Conservation (phyloP, 1,284 basidiomycete genomes). For the Heliocybe sulcata region DNA sequence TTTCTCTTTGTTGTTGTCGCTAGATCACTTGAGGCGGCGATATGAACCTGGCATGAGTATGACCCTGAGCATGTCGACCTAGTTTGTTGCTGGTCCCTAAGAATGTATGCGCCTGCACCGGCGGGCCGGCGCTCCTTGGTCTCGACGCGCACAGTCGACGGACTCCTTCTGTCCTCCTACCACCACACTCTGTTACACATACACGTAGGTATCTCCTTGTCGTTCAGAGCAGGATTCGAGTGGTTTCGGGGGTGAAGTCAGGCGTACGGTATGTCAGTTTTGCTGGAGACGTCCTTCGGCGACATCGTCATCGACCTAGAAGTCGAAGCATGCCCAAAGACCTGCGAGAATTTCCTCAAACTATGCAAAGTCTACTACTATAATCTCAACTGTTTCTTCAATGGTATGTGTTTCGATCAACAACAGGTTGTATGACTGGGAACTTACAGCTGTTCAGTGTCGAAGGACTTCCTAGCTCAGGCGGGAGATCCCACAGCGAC, state of each 20-base stretch:
- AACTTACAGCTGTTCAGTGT: conserved; percentile 47
- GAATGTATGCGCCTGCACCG: too few species aligned
- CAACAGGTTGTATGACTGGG: background rate
- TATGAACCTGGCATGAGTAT: too few species aligned
- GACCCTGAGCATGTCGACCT: too few species aligned
- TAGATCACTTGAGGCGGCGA: too few species aligned
- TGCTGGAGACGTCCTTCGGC: conserved; percentile 93
- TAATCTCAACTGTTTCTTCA: conserved; percentile 95
- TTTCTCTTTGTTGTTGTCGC: too few species aligned
- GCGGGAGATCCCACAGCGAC: conserved; percentile 93
- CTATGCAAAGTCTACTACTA: conserved; percentile 97
- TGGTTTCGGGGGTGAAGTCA: background rate
- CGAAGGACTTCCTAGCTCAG: conserved; percentile 95
- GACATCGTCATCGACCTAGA: conserved; percentile 96
- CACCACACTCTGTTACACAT: too few species aligned
- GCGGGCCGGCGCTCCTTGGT: too few species aligned
- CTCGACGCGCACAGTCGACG: too few species aligned
- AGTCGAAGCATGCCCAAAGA: conserved; percentile 84
- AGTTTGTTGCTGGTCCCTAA: too few species aligned
- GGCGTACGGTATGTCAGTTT: conserved; percentile 70
- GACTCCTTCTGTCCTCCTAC: too few species aligned
- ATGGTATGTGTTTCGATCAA: conserved; percentile 51
- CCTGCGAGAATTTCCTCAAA: conserved; percentile 94
- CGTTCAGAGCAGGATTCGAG: too few species aligned
- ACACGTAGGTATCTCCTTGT: too few species aligned